Evolutionary conservation across 257 asterid species (phyloP).

Genomic region (Coffea canephora): DNA sequence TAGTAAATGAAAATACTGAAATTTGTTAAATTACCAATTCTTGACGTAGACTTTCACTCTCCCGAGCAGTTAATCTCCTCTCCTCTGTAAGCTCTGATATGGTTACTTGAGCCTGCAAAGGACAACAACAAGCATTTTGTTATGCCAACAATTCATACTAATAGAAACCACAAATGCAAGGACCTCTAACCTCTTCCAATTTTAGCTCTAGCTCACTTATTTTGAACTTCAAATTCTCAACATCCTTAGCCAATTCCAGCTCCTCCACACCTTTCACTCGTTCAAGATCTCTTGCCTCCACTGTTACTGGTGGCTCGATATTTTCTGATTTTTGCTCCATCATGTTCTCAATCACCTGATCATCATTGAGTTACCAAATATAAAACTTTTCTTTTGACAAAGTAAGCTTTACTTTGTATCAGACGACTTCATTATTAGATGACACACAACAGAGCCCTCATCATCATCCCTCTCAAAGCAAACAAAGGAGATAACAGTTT

Average conservation of each 20-base stretch:
- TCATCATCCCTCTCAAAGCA: background rate
- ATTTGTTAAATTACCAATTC: conserved; percentile 50
- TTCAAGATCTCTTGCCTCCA: conserved; percentile 12
- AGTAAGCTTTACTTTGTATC: background rate
- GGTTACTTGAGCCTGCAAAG: conserved; percentile 54
- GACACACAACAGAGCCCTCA: background rate
- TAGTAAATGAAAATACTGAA: background rate
- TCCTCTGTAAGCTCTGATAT: conserved; percentile 57
- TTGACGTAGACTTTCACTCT: conserved; percentile 42
- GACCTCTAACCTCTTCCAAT: conserved; percentile 35
- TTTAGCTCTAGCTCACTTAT: conserved; percentile 31
- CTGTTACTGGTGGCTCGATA: conserved; percentile 11
- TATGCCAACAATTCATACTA: background rate
- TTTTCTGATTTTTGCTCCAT: conserved; percentile 22
- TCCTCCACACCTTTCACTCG: conserved; percentile 20
- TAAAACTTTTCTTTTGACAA: background rate
- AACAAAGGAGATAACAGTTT: background rate
- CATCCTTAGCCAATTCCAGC: conserved; percentile 26
- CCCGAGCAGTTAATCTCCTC: conserved; percentile 34
- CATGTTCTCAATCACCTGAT: conserved; percentile 25
- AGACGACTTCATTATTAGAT: background rate
- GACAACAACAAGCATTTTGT: background rate
- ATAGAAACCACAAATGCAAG: background rate
- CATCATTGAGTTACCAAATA: conserved; percentile 6
- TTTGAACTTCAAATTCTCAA: conserved; percentile 30